Conservation (phyloP, 2,329 filamentous ascomycete species). For the Rutstroemia sp. region DNA sequence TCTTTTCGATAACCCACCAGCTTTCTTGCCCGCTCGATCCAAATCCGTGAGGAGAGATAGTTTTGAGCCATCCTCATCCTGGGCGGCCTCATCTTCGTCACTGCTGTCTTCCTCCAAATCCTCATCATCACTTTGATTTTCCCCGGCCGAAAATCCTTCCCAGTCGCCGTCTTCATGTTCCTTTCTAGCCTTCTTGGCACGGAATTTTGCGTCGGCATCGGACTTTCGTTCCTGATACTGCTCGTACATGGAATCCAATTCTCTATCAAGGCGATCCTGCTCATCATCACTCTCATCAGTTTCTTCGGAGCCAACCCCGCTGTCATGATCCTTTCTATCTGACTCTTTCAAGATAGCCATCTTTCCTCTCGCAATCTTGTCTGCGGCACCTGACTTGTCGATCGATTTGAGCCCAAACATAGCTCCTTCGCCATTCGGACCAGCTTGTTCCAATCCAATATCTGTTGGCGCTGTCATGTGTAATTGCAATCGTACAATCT, state of each 20-base stretch:
- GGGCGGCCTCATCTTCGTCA: conserved; percentile 47
- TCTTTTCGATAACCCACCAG: conserved; percentile 67
- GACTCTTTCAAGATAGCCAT: conserved; percentile 63
- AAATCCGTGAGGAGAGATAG: conserved; percentile 55
- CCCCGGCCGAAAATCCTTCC: conserved; percentile 74
- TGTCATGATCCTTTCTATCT: conserved; percentile 53
- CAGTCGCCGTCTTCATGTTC: conserved; percentile 82
- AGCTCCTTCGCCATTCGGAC: conserved; percentile 68
- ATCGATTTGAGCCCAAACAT: conserved; percentile 83
- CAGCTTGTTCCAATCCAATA: conserved; percentile 83
- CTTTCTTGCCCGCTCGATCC: conserved; percentile 41
- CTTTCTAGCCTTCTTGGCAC: conserved; percentile 80
- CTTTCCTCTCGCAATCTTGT: conserved; percentile 65
- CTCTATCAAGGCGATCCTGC: conserved; percentile 71
- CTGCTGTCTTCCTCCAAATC: conserved; percentile 55
- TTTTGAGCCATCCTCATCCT: conserved; percentile 35
- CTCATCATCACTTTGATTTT: conserved; percentile 49
- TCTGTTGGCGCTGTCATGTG: conserved; percentile 96
- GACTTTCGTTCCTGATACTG: conserved; percentile 75
- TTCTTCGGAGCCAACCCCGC: conserved; percentile 46
- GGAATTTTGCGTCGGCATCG: conserved; percentile 75
- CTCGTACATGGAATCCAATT: conserved; percentile 84
- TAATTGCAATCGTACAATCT: conserved; percentile 93
- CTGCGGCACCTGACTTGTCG: conserved; percentile 65
- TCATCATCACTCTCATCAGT: conserved; percentile 67